phyloP scores from a whole-genome alignment of 2,329 filamentous ascomycete species.

The Thermoascus crustaceus region DNA sequence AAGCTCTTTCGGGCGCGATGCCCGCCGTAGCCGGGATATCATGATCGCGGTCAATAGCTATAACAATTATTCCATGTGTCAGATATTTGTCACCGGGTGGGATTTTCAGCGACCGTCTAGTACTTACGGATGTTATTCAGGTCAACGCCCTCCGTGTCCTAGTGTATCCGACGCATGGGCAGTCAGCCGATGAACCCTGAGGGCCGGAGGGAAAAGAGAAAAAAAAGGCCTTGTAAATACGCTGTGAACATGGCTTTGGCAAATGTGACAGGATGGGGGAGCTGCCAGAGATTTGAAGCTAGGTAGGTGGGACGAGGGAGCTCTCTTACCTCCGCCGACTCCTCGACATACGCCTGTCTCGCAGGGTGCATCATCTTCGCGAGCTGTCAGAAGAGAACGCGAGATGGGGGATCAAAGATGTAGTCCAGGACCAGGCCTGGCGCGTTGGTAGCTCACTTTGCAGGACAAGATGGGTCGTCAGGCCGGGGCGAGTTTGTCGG shows the following conservation, averaged over 20 bases:
- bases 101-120: constrained; percentile 2
- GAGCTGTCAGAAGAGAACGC: not conserved
- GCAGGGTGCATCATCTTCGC: constrained; percentile 66
- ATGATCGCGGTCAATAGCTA: constrained; percentile 74
- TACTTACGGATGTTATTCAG: constrained; percentile 56
- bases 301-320: constrained; percentile 10
- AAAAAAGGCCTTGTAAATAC: constrained; percentile 11
- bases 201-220: constrained; percentile 7
- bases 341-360: constrained; percentile 89
- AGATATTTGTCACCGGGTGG: not conserved
- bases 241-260: constrained; percentile 7
- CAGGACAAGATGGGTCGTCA: not conserved
- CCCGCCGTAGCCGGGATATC: constrained; percentile 60
- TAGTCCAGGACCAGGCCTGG: not conserved
- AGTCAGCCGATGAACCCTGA: constrained; percentile 14
- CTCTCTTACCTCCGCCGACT: constrained; percentile 56
- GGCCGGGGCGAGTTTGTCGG: not conserved
- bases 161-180: constrained; percentile 34
- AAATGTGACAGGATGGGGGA: constrained; percentile 24
- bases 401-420: no score
- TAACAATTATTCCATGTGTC: constrained; percentile 4
- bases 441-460: not conserved
- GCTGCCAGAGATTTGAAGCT: not conserved
- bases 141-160: constrained; percentile 53
- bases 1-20: constrained; percentile 70